phyloP scores from a whole-genome alignment of 2,329 filamentous ascomycete species.

The Lecanosticta acicola region DNA sequence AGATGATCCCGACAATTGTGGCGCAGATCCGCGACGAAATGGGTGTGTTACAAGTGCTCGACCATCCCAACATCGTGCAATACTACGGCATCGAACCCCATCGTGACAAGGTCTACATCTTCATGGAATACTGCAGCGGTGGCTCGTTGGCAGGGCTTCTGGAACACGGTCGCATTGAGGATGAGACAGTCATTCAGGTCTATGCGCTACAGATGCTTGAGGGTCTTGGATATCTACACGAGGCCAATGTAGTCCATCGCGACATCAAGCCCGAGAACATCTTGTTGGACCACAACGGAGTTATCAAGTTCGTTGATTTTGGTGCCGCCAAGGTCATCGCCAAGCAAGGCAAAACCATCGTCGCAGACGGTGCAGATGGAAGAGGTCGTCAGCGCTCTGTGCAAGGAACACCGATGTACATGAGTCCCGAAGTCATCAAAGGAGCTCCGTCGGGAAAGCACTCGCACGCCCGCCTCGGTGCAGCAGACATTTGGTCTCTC shows the following conservation, averaged over 20 bases:
- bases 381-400: slow-evolving; percentile 62
- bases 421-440: slow-evolving; percentile 98
- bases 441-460: slow-evolving; percentile 61
- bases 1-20: slow-evolving; percentile 89
- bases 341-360: slow-evolving; percentile 81
- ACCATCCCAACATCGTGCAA: slow-evolving; percentile 95
- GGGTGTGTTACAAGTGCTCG: slow-evolving; percentile 88
- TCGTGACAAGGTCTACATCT: slow-evolving; percentile 98
- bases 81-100: slow-evolving; percentile 98
- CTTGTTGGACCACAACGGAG: slow-evolving; percentile 90
- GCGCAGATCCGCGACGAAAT: slow-evolving; percentile 95
- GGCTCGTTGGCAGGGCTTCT: slow-evolving; percentile 84
- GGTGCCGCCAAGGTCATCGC: slow-evolving; percentile 96
- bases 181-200: slow-evolving; percentile 95
- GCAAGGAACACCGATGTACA: slow-evolving; percentile 99
- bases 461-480: slow-evolving; percentile 66
- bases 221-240: slow-evolving; percentile 87
- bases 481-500: slow-evolving; percentile 92
- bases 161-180: slow-evolving; percentile 94
- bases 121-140: slow-evolving; percentile 98
- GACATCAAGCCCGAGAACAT: slow-evolving; percentile 99
- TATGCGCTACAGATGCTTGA: slow-evolving; percentile 92
- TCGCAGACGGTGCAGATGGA: slow-evolving; percentile 44
- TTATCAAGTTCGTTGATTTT: slow-evolving; percentile 99
- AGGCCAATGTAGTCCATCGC: slow-evolving; percentile 85